Evolutionary conservation across 805 yeast genomes (phyloP).

Genomic region (Starmerella geochares): DNA sequence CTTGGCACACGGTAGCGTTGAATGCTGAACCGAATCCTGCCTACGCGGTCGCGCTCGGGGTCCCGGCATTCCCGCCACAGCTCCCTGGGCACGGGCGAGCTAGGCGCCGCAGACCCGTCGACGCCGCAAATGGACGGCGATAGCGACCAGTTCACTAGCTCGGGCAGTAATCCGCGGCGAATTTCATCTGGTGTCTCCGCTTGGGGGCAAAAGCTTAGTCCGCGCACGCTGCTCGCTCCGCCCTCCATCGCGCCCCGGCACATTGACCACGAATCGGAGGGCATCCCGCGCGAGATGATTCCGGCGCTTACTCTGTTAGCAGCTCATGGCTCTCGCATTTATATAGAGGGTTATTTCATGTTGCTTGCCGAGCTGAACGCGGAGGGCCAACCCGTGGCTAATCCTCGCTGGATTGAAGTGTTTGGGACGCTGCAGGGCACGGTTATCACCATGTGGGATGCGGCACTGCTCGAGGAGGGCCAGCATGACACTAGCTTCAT

Average conservation of each 20-base stretch:
- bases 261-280: conserved; percentile 17
- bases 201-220: not conserved
- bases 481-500: conserved; percentile 72
- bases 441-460: conserved; percentile 85
- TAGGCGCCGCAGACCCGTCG: not conserved
- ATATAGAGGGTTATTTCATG: conserved; percentile 46
- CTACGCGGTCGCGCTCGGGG: conserved; percentile 4
- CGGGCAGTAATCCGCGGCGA: not conserved
- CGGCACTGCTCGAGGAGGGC: conserved; percentile 41
- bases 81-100: not conserved
- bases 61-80: conserved; percentile 1
- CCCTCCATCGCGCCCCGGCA: conserved; percentile 6
- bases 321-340: conserved; percentile 59
- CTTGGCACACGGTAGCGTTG: not conserved
- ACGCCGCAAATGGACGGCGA: conserved; percentile 5
- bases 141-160: not conserved
- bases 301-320: conserved; percentile 63
- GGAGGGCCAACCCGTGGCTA: conserved; percentile 72
- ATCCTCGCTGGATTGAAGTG: conserved; percentile 82
- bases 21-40: conserved; percentile 5
- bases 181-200: not conserved
- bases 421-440: conserved; percentile 86
- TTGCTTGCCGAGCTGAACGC: conserved; percentile 39
- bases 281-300: conserved; percentile 51
- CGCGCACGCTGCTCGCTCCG: conserved; percentile 13